Evolutionary conservation across 768 basidiomycete species (phyloP), one percentile per base, ranked within the genome.

Genomic region (Erythrobasidium yunnanense): DNA sequence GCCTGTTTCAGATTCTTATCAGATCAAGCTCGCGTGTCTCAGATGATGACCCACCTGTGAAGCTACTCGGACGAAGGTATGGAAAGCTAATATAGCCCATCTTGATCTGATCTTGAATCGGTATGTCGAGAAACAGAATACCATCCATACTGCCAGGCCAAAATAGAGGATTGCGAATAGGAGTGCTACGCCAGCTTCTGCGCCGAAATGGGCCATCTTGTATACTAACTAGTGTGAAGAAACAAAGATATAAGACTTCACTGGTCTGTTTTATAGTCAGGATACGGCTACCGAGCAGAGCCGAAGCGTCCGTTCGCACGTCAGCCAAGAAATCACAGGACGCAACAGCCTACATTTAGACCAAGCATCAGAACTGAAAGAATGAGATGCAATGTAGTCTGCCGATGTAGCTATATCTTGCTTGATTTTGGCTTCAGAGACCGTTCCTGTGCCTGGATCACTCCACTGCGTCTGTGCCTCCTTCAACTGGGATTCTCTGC

Each of bases 111-210:
- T 54, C 50, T 50, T 51, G 66, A 67, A 70, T 7, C 66, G 47
- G 5, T 53, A 25, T 27, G 69, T 65, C 5, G 42, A 45, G 62
- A 58, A 71, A 0, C 70, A 66, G 32, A 33, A 68, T 60, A 66
- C 27, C 17, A 71, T 57, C 54, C 67, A 47, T 38, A 45, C 27
- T 35, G 66, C 33, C 46, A 60, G 35, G 69, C 66, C 47, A 6
- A 55, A 29, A 63, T 71, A 71, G 23, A 71, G 56, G 25, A 50
- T 17, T 55, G 67, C 58, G 47, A 70, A 71, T 47, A 70, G 45
- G 45, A 57, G 55, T 4, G 8, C 55, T 6, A 20, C 34, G 5
- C 55, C 55, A 17, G 55, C 55, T 13, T 57, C 55, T 57, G 5
- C 38, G 55, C 18, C 22, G 30, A 57, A 38, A n/a, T 30, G 3